These are phyloP conservation scores for Myochromella boudieri DNA, from an alignment of 768 basidiomycete species.

Conservation along the genomic window DNA sequence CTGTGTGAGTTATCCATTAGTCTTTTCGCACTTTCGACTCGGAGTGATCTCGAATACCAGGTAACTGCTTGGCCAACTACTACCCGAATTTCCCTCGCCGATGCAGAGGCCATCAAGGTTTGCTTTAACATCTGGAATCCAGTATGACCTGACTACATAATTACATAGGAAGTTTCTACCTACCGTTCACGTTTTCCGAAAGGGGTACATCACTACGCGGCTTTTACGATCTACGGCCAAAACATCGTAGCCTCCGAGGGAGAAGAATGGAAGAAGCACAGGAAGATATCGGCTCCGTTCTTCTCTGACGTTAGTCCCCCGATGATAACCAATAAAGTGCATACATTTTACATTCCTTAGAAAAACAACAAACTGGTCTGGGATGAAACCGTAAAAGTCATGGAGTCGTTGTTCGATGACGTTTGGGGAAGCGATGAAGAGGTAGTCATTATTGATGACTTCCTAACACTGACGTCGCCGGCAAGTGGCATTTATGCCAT, in stretches of 20 bases:
- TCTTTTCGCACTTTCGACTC: neutral
- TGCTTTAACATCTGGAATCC: neutral
- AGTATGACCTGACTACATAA: neutral
- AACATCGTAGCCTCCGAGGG: slow-evolving; percentile 68
- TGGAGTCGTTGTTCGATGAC: slow-evolving; percentile 44
- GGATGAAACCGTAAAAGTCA: slow-evolving; percentile 43
- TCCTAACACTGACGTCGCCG: slow-evolving; percentile 52
- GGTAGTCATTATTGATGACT: slow-evolving; percentile 44
- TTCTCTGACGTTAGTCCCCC: slow-evolving; percentile 52
- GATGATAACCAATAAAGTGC: neutral
- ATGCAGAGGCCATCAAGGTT: slow-evolving; percentile 42
- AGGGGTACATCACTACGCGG: slow-evolving; percentile 43
- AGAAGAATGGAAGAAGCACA: slow-evolving; percentile 63
- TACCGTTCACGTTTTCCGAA: slow-evolving; percentile 58
- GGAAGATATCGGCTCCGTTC: slow-evolving; percentile 60
- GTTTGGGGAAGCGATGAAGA: slow-evolving; percentile 44
- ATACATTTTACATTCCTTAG: slow-evolving; percentile 20
- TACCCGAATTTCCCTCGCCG: slow-evolving; percentile 30
- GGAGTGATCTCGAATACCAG: slow-evolving; percentile 16
- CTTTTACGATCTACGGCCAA: slow-evolving; percentile 51
- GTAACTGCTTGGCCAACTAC: slow-evolving; percentile 25
- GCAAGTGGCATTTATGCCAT: slow-evolving; percentile 27
- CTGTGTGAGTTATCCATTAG: slow-evolving; percentile 19
- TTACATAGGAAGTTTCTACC: slow-evolving; percentile 46
- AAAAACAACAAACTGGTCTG: slow-evolving; percentile 49